These are phyloP conservation scores for Melastoma candidum DNA, from an alignment of 441 rosid genomes.

Conservation along the genomic window DNA sequence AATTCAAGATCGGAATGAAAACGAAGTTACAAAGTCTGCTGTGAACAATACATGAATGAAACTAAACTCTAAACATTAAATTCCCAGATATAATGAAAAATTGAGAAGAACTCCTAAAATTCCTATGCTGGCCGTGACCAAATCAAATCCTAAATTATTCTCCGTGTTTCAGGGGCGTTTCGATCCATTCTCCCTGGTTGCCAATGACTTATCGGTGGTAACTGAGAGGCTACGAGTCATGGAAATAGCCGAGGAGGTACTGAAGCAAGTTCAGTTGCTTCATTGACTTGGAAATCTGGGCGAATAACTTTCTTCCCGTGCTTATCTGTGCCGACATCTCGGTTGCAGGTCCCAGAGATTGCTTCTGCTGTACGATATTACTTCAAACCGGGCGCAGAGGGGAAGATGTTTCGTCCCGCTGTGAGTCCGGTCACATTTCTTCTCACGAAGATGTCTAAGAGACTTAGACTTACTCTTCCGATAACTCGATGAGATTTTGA, in stretches of 20 bases:
- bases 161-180: constrained; percentile 45
- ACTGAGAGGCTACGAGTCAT: constrained; percentile 62
- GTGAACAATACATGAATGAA: no score
- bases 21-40: no score
- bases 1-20: no score
- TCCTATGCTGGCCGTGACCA: no score
- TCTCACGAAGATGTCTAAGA: no score
- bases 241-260: constrained; percentile 78
- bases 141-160: no score
- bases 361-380: constrained; percentile 93
- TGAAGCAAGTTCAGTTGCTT: constrained; percentile 2
- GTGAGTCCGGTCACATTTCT: constrained; percentile 18
- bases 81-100: no score
- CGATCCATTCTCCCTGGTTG: constrained; percentile 91
- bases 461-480: no score
- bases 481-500: no score
- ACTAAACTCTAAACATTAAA: no score
- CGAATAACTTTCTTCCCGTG: not conserved
- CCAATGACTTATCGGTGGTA: constrained; percentile 75
- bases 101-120: no score
- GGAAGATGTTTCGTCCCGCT: constrained; percentile 87
- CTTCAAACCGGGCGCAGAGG: constrained; percentile 85
- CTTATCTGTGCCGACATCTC: no score
- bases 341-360: constrained; percentile 77
- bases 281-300: constrained; percentile 2